Evolutionary conservation across 176 grass and related monocot genomes (phyloP).

Genomic region (Leersia perrieri): DNA sequence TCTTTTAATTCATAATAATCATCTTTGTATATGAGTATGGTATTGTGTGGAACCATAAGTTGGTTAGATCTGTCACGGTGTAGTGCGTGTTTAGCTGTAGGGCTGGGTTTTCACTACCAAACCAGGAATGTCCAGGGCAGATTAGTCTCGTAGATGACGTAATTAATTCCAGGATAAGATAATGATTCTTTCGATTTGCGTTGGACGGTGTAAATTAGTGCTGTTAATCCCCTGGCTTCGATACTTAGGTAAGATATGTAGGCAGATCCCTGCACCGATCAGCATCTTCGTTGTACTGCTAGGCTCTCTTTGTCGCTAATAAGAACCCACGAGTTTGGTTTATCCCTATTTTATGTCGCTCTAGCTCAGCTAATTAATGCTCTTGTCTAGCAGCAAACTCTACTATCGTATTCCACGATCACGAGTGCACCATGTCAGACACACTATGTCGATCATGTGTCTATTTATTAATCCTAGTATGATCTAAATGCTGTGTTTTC

Average conservation of each 20-base stretch:
- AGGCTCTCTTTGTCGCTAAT: background rate
- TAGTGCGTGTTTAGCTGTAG: background rate
- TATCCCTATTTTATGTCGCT: background rate
- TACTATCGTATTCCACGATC: too few relatives aligned
- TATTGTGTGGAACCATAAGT: background rate
- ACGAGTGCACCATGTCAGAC: too few relatives aligned
- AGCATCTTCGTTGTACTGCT: background rate
- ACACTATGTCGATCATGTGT: too few relatives aligned
- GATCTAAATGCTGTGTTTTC: too few relatives aligned
- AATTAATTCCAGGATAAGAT: background rate
- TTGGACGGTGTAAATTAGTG: background rate
- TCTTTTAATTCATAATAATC: background rate
- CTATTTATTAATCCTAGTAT: too few relatives aligned
- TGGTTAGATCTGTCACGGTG: background rate
- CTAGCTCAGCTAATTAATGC: background rate
- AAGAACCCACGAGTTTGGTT: too few relatives aligned
- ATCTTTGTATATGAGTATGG: background rate
- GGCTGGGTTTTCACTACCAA: background rate
- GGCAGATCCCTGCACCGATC: conserved; percentile 3
- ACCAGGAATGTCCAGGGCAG: background rate
- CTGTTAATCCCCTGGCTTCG: background rate
- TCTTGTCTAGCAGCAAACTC: background rate
- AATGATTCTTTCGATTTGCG: background rate
- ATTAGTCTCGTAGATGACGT: background rate
- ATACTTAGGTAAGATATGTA: conserved; percentile 30